These are phyloP conservation scores for Plectosphaerella cucumerina DNA, from an alignment of 2,329 filamentous ascomycete species.

Conservation along the genomic window DNA sequence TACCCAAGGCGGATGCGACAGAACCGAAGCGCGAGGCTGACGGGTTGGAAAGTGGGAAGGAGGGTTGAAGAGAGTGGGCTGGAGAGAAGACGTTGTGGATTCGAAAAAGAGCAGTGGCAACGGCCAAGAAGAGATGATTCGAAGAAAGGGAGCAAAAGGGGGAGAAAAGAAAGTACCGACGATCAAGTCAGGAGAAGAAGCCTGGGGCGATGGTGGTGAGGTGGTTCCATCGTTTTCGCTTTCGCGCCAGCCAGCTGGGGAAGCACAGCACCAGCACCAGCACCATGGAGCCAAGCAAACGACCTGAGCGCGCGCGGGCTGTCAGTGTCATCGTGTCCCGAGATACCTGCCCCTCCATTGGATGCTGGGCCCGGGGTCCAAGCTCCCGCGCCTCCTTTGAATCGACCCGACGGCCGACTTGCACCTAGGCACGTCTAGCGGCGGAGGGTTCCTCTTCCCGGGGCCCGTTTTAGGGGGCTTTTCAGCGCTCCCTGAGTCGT, in stretches of 20 bases:
- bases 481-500: too few relatives aligned
- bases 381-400: too few relatives aligned
- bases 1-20: neutral
- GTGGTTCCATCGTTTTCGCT: too few relatives aligned
- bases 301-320: neutral
- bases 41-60: neutral
- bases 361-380: too few relatives aligned
- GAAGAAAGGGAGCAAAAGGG: neutral
- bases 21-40: neutral
- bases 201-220: neutral
- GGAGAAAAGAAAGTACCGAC: neutral
- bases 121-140: too few relatives aligned
- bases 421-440: too few relatives aligned
- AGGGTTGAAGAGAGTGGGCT: neutral
- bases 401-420: too few relatives aligned
- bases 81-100: neutral
- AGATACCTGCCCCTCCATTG: too few relatives aligned
- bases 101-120: neutral
- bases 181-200: neutral
- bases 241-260: neutral
- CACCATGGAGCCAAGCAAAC: conserved; percentile 2
- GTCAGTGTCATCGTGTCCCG: too few relatives aligned
- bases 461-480: too few relatives aligned
- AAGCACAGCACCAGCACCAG: neutral
- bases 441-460: too few relatives aligned